phyloP scores from a whole-genome alignment of 2,329 filamentous ascomycete genomes.

The Fusarium zealandicum region DNA sequence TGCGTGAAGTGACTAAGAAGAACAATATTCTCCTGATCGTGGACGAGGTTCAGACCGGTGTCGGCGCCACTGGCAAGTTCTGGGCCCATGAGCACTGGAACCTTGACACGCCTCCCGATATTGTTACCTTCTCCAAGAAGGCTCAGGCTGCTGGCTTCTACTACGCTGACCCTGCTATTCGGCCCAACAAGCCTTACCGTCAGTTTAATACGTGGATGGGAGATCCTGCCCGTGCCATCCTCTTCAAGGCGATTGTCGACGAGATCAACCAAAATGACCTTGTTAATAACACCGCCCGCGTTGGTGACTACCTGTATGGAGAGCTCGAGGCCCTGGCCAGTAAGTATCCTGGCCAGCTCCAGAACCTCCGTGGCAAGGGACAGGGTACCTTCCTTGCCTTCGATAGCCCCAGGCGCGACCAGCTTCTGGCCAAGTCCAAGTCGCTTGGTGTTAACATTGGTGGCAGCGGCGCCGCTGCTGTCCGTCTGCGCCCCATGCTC shows the following conservation, averaged over 20 bases:
- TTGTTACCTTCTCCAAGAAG: constrained; percentile 96
- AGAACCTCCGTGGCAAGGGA: constrained; percentile 85
- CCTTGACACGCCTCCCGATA: constrained; percentile 80
- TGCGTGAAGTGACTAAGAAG: constrained; percentile 79
- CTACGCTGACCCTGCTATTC: constrained; percentile 79
- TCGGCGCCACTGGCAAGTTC: constrained; percentile 92
- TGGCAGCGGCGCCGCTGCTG: constrained; percentile 76
- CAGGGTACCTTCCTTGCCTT: constrained; percentile 94
- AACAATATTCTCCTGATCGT: constrained; percentile 86
- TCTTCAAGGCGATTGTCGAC: constrained; percentile 85
- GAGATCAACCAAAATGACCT: constrained; percentile 80
- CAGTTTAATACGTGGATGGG: constrained; percentile 99
- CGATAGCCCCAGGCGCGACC: constrained; percentile 81
- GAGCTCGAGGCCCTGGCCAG: constrained; percentile 72
- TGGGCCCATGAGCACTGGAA: constrained; percentile 98
- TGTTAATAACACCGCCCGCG: constrained; percentile 78
- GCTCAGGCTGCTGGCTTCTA: constrained; percentile 94
- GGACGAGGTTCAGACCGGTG: constrained; percentile 92
- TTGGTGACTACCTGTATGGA: constrained; percentile 79
- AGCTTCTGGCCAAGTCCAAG: constrained; percentile 82
- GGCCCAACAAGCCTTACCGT: constrained; percentile 91
- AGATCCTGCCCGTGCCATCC: constrained; percentile 81
- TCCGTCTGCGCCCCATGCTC: constrained; percentile 87
- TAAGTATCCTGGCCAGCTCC: constrained; percentile 78
- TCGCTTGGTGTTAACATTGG: constrained; percentile 84